Evolutionary conservation across 176 grass and related monocot genomes (phyloP).

Genomic region (Oropetium thomaeum): DNA sequence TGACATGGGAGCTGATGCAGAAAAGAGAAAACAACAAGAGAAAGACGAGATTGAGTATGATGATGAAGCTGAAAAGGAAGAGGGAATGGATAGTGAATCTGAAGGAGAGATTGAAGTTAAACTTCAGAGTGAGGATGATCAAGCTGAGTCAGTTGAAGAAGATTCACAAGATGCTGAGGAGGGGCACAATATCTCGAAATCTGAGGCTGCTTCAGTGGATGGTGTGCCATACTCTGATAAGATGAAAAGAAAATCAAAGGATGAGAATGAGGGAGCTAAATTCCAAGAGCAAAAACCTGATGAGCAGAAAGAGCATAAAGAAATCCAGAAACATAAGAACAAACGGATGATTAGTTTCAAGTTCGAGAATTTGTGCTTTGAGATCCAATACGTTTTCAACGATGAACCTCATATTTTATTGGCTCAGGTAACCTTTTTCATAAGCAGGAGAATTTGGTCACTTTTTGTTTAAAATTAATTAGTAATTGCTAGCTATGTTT

Average conservation of each 20-base stretch:
- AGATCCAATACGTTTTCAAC: conserved; percentile 59
- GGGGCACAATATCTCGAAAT: conserved; percentile 26
- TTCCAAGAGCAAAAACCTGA: conserved; percentile 20
- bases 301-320: conserved; percentile 5
- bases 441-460: background rate
- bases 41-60: conserved; percentile 93
- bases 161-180: conserved; percentile 27
- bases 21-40: conserved; percentile 56
- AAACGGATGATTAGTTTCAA: no score
- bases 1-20: conserved; percentile 63
- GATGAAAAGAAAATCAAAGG: conserved; percentile 18
- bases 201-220: conserved; percentile 23
- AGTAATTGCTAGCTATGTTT: no score
- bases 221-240: conserved; percentile 10
- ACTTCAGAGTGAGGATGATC: conserved; percentile 41
- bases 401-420: conserved; percentile 80
- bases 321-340: conserved; percentile 28
- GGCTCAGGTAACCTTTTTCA: conserved; percentile 69
- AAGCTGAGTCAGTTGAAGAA: conserved; percentile 38
- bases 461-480: background rate
- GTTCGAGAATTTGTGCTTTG: no score
- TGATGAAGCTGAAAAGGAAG: conserved; percentile 48
- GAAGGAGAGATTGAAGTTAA: conserved; percentile 41
- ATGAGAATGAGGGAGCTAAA: conserved; percentile 13
- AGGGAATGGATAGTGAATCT: conserved; percentile 35